phyloP scores from a whole-genome alignment of 495 filamentous ascomycete species.

The Lophiotrema nucula region DNA sequence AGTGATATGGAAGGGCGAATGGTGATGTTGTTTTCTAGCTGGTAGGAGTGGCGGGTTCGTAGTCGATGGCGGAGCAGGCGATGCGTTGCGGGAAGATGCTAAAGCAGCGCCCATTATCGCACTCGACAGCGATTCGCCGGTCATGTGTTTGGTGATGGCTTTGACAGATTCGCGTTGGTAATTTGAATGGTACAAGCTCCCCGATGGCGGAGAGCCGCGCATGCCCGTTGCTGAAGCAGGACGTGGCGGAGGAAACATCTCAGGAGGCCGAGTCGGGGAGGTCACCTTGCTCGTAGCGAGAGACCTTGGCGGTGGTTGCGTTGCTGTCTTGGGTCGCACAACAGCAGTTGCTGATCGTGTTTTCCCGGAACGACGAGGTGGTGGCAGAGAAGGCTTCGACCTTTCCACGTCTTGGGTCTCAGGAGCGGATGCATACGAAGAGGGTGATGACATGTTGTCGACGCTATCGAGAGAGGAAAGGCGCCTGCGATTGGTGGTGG shows the following conservation, averaged over 20 bases:
- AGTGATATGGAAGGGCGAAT: slow-evolving; percentile 44
- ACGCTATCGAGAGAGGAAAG: slow-evolving; percentile 17
- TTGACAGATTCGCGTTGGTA: slow-evolving; percentile 37
- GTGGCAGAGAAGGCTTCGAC: slow-evolving; percentile 32
- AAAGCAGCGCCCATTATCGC: slow-evolving; percentile 86
- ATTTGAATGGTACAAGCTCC: slow-evolving; percentile 20
- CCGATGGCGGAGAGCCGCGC: slow-evolving; percentile 4
- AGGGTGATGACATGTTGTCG: slow-evolving; percentile 25
- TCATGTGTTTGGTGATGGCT: slow-evolving; percentile 41
- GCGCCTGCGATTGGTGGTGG: background rate
- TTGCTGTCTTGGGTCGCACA: background rate
- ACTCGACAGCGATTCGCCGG: slow-evolving; percentile 59
- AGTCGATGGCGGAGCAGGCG: slow-evolving; percentile 46
- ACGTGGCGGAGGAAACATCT: slow-evolving; percentile 12
- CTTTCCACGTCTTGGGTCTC: slow-evolving; percentile 26
- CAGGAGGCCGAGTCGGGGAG: slow-evolving; percentile 17
- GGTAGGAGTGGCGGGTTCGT: slow-evolving; percentile 28
- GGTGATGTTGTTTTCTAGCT: slow-evolving; percentile 47
- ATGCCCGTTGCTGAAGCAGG: background rate
- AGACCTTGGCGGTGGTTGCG: background rate
- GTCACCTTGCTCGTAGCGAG: slow-evolving; percentile 1
- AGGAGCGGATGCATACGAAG: slow-evolving; percentile 29
- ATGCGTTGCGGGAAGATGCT: slow-evolving; percentile 66
- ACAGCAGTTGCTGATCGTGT: background rate
- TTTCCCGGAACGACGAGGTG: slow-evolving; percentile 30